Conservation (phyloP, 345 rosid species). For the Bretschneidera sinensis region DNA sequence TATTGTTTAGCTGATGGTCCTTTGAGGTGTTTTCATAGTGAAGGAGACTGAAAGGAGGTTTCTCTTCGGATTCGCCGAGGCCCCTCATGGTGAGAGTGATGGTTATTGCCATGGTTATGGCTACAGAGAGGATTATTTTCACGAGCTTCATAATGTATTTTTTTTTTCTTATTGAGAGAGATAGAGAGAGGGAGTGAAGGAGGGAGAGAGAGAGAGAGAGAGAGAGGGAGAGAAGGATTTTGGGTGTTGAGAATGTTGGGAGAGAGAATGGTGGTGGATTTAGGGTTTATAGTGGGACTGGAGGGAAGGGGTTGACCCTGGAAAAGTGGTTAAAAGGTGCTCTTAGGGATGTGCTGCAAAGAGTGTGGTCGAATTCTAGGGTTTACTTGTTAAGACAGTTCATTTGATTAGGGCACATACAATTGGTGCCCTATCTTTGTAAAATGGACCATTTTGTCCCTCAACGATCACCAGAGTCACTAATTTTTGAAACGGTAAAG, state of each 20-base stretch:
- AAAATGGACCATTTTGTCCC: too few species aligned
- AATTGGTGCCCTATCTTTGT: too few species aligned
- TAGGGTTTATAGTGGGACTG: slow-evolving; percentile 37
- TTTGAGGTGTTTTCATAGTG: too few species aligned
- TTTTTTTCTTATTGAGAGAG: slow-evolving; percentile 11
- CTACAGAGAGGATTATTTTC: slow-evolving; percentile 39
- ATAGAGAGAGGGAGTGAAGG: slow-evolving; percentile 11
- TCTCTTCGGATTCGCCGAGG: slow-evolving; percentile 18
- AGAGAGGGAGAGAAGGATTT: too few species aligned
- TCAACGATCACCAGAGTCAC: too few species aligned
- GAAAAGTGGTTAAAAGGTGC: slow-evolving; percentile 38
- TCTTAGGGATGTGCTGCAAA: slow-evolving; percentile 29
- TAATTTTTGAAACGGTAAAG: too few species aligned
- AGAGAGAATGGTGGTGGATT: slow-evolving; percentile 24
- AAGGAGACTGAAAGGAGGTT: slow-evolving; percentile 3
- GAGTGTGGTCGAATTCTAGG: slow-evolving; percentile 31
- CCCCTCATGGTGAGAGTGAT: slow-evolving; percentile 31
- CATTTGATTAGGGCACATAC: background rate
- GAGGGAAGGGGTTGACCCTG: slow-evolving; percentile 51
- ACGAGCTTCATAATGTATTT: slow-evolving; percentile 32
- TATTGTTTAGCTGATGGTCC: background rate
- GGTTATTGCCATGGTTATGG: slow-evolving; percentile 40
- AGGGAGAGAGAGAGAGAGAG: background rate
- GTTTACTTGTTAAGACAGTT: slow-evolving; percentile 11
- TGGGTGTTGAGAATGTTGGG: too few species aligned